Conservation (phyloP, 2,329 filamentous ascomycete genomes). For the Capronia americana region DNA sequence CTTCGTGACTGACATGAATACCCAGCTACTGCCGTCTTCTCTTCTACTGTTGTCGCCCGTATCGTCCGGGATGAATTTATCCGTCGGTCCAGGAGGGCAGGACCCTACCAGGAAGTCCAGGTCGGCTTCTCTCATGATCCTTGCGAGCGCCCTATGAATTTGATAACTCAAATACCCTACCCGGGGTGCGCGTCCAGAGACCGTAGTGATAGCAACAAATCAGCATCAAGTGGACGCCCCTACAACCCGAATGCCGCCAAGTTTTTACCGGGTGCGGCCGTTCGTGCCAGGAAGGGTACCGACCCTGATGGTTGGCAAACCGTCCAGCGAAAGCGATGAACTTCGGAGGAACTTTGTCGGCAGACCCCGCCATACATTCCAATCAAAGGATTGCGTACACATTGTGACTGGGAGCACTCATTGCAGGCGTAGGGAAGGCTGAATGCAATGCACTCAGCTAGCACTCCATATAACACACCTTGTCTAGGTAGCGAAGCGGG, state of each 20-base stretch:
- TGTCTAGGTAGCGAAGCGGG: background rate
- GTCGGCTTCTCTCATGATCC: constrained; percentile 50
- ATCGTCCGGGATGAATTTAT: constrained; percentile 46
- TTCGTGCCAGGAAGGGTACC: constrained; percentile 32
- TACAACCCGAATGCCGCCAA: constrained; percentile 33
- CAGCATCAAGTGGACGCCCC: constrained; percentile 27
- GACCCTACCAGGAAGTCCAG: constrained; percentile 45
- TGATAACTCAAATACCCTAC: constrained; percentile 42
- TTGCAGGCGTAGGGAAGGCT: background rate
- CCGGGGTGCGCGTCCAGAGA: constrained; percentile 25
- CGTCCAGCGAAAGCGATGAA: constrained; percentile 33
- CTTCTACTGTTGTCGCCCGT: constrained; percentile 46
- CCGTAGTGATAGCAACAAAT: constrained; percentile 33
- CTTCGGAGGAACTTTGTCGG: background rate
- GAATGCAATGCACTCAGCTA: background rate
- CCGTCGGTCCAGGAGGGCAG: constrained; percentile 39
- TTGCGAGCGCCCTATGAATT: constrained; percentile 48
- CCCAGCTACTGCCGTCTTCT: constrained; percentile 49
- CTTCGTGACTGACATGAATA: constrained; percentile 13
- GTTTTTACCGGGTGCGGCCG: constrained; percentile 25
- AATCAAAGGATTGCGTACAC: background rate
- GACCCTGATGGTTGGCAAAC: constrained; percentile 36
- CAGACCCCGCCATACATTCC: background rate
- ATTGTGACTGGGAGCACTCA: background rate
- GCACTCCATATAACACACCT: background rate